phyloP scores from a whole-genome alignment of 2,329 filamentous ascomycete species.

The Colletotrichum gloeosporioides region DNA sequence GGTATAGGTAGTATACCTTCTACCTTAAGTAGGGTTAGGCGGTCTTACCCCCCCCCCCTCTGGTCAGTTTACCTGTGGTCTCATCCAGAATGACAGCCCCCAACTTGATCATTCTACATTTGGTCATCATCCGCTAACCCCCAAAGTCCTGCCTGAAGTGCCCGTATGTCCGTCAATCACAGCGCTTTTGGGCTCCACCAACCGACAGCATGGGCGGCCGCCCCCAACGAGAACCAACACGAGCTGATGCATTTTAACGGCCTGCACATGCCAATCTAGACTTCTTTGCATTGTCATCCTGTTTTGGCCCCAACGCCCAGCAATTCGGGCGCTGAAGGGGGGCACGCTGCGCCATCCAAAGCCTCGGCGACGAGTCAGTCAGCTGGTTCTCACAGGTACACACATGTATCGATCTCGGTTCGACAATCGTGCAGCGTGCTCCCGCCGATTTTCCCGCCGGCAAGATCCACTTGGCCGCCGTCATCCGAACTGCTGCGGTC shows the following conservation, averaged over 20 bases:
- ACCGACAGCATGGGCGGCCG: background rate
- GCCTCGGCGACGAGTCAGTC: background rate
- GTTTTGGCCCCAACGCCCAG: background rate
- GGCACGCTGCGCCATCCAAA: background rate
- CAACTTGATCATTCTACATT: background rate
- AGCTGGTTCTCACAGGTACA: background rate
- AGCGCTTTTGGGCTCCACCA: background rate
- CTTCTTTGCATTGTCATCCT: background rate
- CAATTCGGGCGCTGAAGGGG: background rate
- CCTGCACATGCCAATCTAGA: background rate
- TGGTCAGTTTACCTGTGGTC: no score
- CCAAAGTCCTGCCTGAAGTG: background rate
- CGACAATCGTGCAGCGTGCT: background rate
- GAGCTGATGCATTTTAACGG: background rate
- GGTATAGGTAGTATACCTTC: no score
- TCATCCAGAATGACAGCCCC: background rate
- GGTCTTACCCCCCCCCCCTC: no score
- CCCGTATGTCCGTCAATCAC: background rate
- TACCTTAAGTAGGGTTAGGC: no score
- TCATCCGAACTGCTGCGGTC: background rate
- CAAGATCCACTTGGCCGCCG: background rate
- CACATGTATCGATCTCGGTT: background rate
- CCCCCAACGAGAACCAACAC: background rate
- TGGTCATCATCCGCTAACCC: background rate
- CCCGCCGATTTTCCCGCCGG: background rate